Percentiles rank a stretch among this genome's conserved stretches.
Conservation (phyloP, 257 asterid species). For the Lantana camara region DNA sequence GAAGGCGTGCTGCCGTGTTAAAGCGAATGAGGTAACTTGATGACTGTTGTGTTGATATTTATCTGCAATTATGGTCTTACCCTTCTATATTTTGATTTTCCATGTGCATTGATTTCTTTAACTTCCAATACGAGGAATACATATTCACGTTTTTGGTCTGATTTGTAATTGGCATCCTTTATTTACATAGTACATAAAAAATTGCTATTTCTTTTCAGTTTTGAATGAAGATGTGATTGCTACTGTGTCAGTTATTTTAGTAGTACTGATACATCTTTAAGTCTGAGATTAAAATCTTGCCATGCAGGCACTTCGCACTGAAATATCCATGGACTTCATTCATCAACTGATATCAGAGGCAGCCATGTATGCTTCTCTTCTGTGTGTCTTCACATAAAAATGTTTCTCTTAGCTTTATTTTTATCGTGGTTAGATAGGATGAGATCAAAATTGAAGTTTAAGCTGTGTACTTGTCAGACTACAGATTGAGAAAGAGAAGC, state of each 20-base stretch:
- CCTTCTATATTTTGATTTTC: constrained; percentile 14
- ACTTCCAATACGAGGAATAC: constrained; percentile 15
- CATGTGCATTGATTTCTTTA: constrained; percentile 5
- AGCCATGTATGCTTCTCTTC: constrained; percentile 52
- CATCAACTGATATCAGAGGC: constrained; percentile 71
- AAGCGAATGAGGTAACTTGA: constrained; percentile 69
- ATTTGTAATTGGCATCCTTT: constrained; percentile 4
- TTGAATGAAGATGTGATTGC: constrained; percentile 14
- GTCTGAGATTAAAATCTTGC: constrained; percentile 16
- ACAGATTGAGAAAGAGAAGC: constrained; percentile 80
- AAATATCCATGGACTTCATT: constrained; percentile 62
- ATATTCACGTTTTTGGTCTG: constrained; percentile 4
- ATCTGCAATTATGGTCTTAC: constrained; percentile 7
- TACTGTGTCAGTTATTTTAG: constrained; percentile 1
- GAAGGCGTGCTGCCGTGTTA: constrained; percentile 78
- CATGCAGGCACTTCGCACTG: constrained; percentile 62
- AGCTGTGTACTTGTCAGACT: constrained; percentile 58
- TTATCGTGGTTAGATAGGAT: constrained; percentile 12
- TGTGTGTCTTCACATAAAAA: constrained; percentile 14
- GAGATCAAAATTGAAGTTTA: constrained; percentile 28
- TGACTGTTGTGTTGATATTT: constrained; percentile 15
- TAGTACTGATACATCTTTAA: not conserved
- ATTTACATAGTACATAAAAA: not conserved
- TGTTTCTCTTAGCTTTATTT: constrained; percentile 20
- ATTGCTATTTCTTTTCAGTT: not conserved